Base-by-base conservation (phyloP, 2,329 filamentous ascomycete species). In the Leptographium galeiforme region DNA sequence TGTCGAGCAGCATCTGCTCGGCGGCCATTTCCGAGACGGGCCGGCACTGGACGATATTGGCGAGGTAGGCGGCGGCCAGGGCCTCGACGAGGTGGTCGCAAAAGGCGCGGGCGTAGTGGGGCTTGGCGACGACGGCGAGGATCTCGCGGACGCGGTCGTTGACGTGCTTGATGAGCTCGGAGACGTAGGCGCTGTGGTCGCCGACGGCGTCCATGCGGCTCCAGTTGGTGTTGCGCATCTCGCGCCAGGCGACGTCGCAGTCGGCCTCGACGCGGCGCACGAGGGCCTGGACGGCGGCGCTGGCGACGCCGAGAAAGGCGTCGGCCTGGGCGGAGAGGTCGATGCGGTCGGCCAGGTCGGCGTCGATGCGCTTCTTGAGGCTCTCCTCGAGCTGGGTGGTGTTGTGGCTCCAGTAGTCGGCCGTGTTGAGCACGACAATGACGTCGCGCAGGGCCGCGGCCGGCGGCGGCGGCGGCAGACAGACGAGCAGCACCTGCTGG, bases 201-300 rank as follows among this genome's bases (percentile, higher is more conserved):
- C 88, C 88, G 5, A 95, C 93, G 56, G 79, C 86, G 61, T 97
- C 93, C 74, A 98, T 87, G 58, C 86, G 89, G 66, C 84, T 87
- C 93, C 93, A 98, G 49, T 90, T 87, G 0, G 86, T 95, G 64
- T 96, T 95, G 58, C 84, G 85, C 93, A 98, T 98, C 71, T 97
- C 93, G 54, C 90, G 81, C 93, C 91, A 98, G 16, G 85, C 84
- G 0, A 85, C 80, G 59, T 97, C 91, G 61, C 89, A 85, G 51
- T 85, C 85, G 1, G 83, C 67, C 64, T 95, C 90, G 6, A 95
- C 87, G 62, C 83, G 84, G 56, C 87, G 83, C 6, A 97, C 90
- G 47, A 98, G 74, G 0, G 86, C 80, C 50, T 93, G 77, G 7
- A 98, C 85, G 5, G 89, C 85, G 13, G 89, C 85, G 63, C 87